A percentile compares a stretch with the other conserved stretches of the same genome.
Conservation (phyloP, 768 basidiomycete species). For the Nidula microcarpa region DNA sequence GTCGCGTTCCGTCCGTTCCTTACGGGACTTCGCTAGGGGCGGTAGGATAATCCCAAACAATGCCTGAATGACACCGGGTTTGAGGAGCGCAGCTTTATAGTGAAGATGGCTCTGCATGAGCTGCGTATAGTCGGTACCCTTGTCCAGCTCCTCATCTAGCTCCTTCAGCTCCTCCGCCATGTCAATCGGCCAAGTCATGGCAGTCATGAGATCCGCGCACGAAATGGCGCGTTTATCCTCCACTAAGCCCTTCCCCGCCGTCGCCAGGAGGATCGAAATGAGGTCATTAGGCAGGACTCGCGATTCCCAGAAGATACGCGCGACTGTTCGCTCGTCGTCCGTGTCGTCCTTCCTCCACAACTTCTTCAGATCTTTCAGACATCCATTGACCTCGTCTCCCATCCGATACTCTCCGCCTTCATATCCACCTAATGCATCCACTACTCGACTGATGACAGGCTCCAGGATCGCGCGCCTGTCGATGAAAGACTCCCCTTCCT, state of each 20-base stretch:
- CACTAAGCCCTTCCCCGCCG: conserved; percentile 71
- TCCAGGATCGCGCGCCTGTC: conserved; percentile 55
- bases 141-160: conserved; percentile 78
- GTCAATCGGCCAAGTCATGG: conserved; percentile 99
- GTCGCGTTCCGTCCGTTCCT: conserved; percentile 77
- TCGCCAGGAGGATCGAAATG: conserved; percentile 78
- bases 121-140: conserved; percentile 85
- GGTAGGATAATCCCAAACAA: conserved; percentile 76
- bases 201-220: conserved; percentile 86
- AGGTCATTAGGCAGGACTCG: conserved; percentile 85
- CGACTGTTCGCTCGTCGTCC: conserved; percentile 94
- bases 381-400: conserved; percentile 79
- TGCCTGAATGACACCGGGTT: conserved; percentile 64
- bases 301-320: conserved; percentile 89
- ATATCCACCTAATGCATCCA: conserved; percentile 77
- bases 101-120: conserved; percentile 76
- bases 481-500: conserved; percentile 18
- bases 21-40: conserved; percentile 63
- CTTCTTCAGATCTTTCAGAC: conserved; percentile 91
- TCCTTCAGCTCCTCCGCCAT: conserved; percentile 92
- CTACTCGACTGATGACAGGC: conserved; percentile 69
- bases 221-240: conserved; percentile 83
- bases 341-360: conserved; percentile 96
- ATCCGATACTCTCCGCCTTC: conserved; percentile 67
- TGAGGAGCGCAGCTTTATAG: conserved; percentile 83